Evolutionary conservation across 2,329 filamentous ascomycete species (phyloP).

Genomic region (Ceratocystis destructans): DNA sequence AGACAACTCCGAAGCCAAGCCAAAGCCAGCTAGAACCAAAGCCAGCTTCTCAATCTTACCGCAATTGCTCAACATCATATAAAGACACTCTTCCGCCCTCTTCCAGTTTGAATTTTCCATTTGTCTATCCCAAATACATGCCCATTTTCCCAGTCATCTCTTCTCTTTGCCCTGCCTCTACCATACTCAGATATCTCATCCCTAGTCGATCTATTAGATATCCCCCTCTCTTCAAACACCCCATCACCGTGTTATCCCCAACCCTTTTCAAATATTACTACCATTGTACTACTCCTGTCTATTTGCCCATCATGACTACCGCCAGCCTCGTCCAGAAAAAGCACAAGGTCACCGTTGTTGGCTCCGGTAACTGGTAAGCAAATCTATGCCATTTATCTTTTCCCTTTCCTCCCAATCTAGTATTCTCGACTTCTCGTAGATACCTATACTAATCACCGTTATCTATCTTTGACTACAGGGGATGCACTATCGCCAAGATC

Average conservation of each 20-base stretch:
- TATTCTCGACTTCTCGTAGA: not conserved
- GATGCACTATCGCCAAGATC: constrained; percentile 94
- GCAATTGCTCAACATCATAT: constrained; percentile 13
- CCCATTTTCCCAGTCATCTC: not conserved
- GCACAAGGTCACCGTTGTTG: constrained; percentile 87
- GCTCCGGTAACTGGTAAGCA: constrained; percentile 85
- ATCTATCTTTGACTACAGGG: constrained; percentile 39
- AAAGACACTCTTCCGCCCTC: constrained; percentile 11
- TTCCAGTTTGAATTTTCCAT: not conserved
- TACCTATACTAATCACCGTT: not conserved
- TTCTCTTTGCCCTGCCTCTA: not conserved
- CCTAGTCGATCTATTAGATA: not conserved
- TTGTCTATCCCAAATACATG: not conserved
- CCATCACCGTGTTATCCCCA: not conserved
- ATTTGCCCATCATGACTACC: constrained; percentile 23
- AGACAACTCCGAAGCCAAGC: not conserved
- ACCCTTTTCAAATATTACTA: not conserved
- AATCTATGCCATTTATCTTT: not conserved
- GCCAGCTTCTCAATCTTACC: constrained; percentile 3
- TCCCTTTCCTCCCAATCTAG: not conserved
- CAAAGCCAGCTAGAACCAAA: not conserved
- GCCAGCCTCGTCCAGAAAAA: constrained; percentile 48
- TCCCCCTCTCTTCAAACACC: not conserved
- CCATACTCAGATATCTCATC: not conserved
- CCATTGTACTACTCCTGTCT: not conserved